phyloP scores from a whole-genome alignment of 2,329 filamentous ascomycete genomes.

The Ceratocystis colombiana region DNA sequence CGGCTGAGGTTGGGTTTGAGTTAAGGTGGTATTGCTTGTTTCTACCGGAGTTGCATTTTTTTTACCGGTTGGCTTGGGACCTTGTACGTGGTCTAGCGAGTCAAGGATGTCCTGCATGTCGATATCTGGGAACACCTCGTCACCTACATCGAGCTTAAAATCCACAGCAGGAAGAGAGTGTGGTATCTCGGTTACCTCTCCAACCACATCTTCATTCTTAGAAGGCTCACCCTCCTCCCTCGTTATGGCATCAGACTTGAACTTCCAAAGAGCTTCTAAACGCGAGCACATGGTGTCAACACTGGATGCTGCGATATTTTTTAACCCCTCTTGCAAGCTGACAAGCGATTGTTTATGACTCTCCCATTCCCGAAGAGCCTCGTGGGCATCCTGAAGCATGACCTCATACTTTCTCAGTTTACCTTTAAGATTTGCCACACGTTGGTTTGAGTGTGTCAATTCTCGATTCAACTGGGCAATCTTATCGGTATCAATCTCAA shows the following conservation, averaged over 20 bases:
- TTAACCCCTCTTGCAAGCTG: slow-evolving; percentile 18
- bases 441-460: slow-evolving; percentile 24
- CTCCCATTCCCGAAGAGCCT: slow-evolving; percentile 24
- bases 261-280: slow-evolving; percentile 19
- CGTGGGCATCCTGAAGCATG: slow-evolving; percentile 16
- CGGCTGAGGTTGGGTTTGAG: neutral
- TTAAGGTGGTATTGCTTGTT: neutral
- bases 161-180: neutral
- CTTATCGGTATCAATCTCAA: neutral
- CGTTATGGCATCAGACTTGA: neutral
- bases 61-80: slow-evolving; percentile 17
- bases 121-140: slow-evolving; percentile 24
- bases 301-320: slow-evolving; percentile 16
- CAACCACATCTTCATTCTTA: neutral
- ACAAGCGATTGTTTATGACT: slow-evolving; percentile 18
- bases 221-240: neutral
- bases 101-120: slow-evolving; percentile 23
- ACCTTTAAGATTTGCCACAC: slow-evolving; percentile 25
- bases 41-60: neutral
- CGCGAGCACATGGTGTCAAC: slow-evolving; percentile 17
- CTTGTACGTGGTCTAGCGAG: slow-evolving; percentile 21
- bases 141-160: neutral
- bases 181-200: neutral
- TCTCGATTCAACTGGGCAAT: slow-evolving; percentile 2
- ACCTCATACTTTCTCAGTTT: slow-evolving; percentile 24